These are phyloP conservation scores for Papiliotrema flavescens DNA, from an alignment of 1,284 basidiomycete genomes.

Conservation along the genomic window DNA sequence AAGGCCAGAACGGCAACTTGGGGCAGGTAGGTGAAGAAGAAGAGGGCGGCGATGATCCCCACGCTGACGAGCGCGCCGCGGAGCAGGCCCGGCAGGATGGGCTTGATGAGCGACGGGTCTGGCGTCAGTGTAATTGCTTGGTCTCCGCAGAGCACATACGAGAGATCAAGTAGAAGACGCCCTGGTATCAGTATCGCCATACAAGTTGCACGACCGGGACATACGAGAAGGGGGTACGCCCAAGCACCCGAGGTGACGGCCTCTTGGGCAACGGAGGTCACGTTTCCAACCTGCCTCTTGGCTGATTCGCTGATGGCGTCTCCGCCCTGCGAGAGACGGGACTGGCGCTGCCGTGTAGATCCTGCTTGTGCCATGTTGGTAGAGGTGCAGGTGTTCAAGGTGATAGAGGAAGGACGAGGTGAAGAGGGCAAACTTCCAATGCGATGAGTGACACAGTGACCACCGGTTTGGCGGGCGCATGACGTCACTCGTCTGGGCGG, in stretches of 20 bases:
- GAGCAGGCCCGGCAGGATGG: constrained; percentile 46
- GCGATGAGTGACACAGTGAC: too few species aligned
- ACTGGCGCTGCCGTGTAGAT: neutral
- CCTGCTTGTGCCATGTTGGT: too few species aligned
- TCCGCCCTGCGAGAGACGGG: neutral
- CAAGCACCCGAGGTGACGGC: constrained; percentile 49
- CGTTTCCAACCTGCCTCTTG: constrained; percentile 33
- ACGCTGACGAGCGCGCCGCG: constrained; percentile 44
- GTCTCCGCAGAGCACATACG: constrained; percentile 23
- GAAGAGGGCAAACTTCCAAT: too few species aligned
- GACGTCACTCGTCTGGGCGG: too few species aligned
- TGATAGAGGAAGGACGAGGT: too few species aligned
- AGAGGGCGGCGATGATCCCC: constrained; percentile 53
- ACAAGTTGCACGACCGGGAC: constrained; percentile 4
- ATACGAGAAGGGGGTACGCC: constrained; percentile 49
- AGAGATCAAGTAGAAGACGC: constrained; percentile 45
- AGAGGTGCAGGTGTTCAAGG: too few species aligned
- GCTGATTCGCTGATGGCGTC: constrained; percentile 19
- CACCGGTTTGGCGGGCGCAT: too few species aligned
- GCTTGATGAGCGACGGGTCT: constrained; percentile 48
- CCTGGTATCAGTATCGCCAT: constrained; percentile 19
- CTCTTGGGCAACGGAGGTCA: constrained; percentile 33
- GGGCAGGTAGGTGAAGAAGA: constrained; percentile 64
- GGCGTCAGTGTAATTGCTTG: neutral
- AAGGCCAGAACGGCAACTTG: constrained; percentile 63